These are phyloP conservation scores for Phytopythium sindhum DNA, from an alignment of 352 stramenopile genomes.

Conservation along the genomic window DNA sequence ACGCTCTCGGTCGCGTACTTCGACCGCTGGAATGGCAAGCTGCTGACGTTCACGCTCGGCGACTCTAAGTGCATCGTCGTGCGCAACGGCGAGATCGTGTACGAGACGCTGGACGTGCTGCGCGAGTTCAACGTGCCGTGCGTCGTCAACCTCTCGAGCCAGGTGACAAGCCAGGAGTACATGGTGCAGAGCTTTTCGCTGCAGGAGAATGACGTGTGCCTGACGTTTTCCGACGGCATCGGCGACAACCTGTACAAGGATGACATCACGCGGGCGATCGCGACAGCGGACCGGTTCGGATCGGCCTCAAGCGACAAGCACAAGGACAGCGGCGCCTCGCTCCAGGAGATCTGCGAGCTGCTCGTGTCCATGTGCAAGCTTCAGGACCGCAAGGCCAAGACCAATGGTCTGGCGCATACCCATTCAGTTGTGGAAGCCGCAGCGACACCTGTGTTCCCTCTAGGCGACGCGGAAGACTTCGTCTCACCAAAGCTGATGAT, in stretches of 20 bases:
- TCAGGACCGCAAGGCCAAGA: conserved; percentile 11
- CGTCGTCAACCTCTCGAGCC: conserved; percentile 58
- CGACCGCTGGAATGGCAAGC: conserved; percentile 54
- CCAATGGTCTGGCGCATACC: background rate
- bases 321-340: background rate
- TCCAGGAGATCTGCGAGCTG: conserved; percentile 50
- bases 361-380: conserved; percentile 48
- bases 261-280: conserved; percentile 38
- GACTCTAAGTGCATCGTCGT: conserved; percentile 77
- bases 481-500: conserved; percentile 1
- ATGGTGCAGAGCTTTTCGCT: conserved; percentile 67
- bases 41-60: conserved; percentile 70
- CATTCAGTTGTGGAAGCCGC: background rate
- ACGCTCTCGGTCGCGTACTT: conserved; percentile 75
- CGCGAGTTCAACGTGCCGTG: conserved; percentile 80
- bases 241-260: conserved; percentile 83
- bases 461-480: conserved; percentile 2
- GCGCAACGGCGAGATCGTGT: conserved; percentile 41
- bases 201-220: conserved; percentile 45
- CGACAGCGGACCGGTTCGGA: conserved; percentile 18
- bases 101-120: conserved; percentile 63
- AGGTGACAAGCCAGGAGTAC: conserved; percentile 51
- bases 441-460: background rate
- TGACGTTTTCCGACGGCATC: conserved; percentile 77
- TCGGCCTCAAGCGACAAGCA: conserved; percentile 2